Evolutionary conservation across 768 basidiomycete species (phyloP).

Genomic region (Russula lepida): DNA sequence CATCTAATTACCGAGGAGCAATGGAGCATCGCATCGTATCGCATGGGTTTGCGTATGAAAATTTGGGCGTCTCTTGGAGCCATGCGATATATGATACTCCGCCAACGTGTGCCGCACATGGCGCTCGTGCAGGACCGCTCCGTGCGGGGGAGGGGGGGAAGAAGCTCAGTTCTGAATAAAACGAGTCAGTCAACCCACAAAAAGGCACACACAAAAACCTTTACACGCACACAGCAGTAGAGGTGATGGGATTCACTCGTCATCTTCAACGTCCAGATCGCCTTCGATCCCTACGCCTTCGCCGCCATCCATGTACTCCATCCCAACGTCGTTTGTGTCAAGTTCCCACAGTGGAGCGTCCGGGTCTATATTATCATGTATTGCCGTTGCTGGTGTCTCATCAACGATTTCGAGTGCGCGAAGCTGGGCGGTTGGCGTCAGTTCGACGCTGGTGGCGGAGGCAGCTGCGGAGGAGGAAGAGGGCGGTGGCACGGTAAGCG

Average conservation of each 20-base stretch:
- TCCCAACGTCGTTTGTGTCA: constrained; percentile 3
- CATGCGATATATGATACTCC: background rate
- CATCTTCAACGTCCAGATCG: constrained; percentile 22
- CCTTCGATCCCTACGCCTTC: constrained; percentile 22
- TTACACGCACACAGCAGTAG: background rate
- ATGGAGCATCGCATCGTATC: no score
- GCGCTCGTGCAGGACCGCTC: background rate
- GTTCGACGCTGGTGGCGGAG: background rate
- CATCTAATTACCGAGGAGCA: background rate
- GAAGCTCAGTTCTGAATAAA: background rate
- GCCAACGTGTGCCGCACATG: background rate
- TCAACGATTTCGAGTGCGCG: constrained; percentile 3
- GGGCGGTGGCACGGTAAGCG: constrained; percentile 25
- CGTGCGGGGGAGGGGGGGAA: no score
- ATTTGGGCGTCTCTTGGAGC: no score
- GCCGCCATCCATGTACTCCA: constrained; percentile 18
- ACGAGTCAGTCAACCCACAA: background rate
- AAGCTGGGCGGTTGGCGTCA: background rate
- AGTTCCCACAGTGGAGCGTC: constrained; percentile 15
- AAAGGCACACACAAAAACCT: background rate
- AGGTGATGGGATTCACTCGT: background rate
- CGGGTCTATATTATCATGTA: background rate
- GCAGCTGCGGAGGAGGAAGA: background rate
- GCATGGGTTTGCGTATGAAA: no score
- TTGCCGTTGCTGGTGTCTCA: background rate